These are phyloP conservation scores for Penicillium sp. DNA, from an alignment of 2,329 filamentous ascomycete genomes.

Conservation along the genomic window DNA sequence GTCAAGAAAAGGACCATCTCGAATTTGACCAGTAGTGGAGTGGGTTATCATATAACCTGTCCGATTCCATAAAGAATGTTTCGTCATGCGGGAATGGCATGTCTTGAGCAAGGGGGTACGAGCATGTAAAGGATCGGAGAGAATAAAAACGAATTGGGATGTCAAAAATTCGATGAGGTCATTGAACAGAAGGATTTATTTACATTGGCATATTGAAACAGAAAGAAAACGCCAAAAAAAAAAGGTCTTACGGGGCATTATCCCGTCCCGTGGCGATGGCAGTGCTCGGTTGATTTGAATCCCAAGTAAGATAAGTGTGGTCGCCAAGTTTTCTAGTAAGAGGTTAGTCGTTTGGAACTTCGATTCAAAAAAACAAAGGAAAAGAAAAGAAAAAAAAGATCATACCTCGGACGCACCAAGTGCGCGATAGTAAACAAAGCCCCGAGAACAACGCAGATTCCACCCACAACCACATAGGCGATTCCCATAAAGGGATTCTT, in stretches of 20 bases:
- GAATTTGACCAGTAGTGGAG: not conserved
- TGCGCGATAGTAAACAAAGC: slow-evolving; percentile 86
- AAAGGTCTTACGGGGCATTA: slow-evolving; percentile 19
- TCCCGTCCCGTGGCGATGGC: slow-evolving; percentile 58
- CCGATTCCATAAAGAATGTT: slow-evolving; percentile 18
- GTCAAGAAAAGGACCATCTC: not conserved
- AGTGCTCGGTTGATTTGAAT: slow-evolving; percentile 64
- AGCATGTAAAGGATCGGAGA: slow-evolving; percentile 2
- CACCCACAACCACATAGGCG: slow-evolving; percentile 90
- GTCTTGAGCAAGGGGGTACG: slow-evolving; percentile 15
- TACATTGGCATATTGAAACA: slow-evolving; percentile 12
- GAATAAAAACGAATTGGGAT: slow-evolving; percentile 12
- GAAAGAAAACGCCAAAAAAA: not conserved
- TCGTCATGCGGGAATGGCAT: slow-evolving; percentile 24
- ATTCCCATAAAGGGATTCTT: slow-evolving; percentile 96
- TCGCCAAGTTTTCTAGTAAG: slow-evolving; percentile 82
- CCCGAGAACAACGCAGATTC: slow-evolving; percentile 85
- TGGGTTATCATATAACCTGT: not conserved
- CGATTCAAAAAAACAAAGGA: not conserved
- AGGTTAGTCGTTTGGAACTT: not conserved
- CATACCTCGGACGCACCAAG: slow-evolving; percentile 82
- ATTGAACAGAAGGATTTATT: slow-evolving; percentile 16
- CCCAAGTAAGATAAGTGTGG: slow-evolving; percentile 97
- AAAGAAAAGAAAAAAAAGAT: not conserved
- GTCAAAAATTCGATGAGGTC: slow-evolving; percentile 15